Base-by-base conservation (phyloP, 176 grass and related monocot genomes). In the Musa itinerans region DNA sequence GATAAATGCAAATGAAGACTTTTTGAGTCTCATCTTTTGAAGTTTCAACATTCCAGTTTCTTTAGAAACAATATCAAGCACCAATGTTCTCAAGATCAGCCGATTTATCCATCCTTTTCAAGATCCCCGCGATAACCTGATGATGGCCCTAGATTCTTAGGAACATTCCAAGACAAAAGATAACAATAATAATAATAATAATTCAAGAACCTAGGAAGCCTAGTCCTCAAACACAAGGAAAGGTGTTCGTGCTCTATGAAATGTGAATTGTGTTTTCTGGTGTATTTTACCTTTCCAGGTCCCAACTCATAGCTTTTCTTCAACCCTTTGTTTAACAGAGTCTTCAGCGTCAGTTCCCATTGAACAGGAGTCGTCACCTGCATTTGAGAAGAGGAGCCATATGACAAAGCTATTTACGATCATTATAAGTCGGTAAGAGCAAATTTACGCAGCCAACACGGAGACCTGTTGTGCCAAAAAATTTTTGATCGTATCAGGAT, bases 301-400 rank as follows among this genome's bases (percentile, higher is more conserved):
- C 95, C 90, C 25, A 98, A 82, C 85, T 98, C 90, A 71, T 91
- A 98, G 74, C 88, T 90, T 89, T 87, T 98, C 88, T 91, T 87
- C 71, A 98, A 86, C 15, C 95, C 95, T 69, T 93, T 98, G 71
- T 64, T 82, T 79, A 98, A 80, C 56, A 98, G 84, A 67, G 90
- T 91, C 51, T 91, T 98, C 54, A 98, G 82, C 20, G 88, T 98
- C 61, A 67, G 82, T 66, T 98, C 95, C 95, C 90, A 92, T 34
- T 90, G 93, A 11, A 98, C 95, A 0, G 95, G 95, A 65, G 90
- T 93, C 2, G 95, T 98, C 58, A 98, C 90, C 95, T 98, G 74
- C 23, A 55, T 69, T 74, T 27, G 29, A 63, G 65, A 16, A 57
- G 2, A 16, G 63, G 61, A 68, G 61, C 43, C 80, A 57, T 49